Percentiles rank a stretch among this genome's conserved stretches.
Evolutionary conservation across 2,329 filamentous ascomycete species (phyloP).

Genomic region (Curvularia hawaiiensis): DNA sequence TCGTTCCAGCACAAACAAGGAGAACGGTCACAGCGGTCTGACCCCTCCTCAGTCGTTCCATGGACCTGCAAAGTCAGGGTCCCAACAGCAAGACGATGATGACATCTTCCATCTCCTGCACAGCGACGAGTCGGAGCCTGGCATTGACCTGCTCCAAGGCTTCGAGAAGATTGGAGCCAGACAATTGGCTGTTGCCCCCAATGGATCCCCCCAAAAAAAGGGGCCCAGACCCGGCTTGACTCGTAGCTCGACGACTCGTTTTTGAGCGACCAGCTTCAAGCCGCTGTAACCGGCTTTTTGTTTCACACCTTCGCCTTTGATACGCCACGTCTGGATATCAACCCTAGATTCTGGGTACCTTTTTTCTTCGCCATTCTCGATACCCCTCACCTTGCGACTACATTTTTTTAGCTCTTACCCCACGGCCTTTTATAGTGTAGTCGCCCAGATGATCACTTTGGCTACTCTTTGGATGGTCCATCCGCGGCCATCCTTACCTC

Average conservation of each 20-base stretch:
- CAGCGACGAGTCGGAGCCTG: constrained; percentile 63
- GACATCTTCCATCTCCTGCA: constrained; percentile 64
- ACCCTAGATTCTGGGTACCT: constrained; percentile 13
- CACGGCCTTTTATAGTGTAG: constrained; percentile 14
- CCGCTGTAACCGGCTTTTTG: constrained; percentile 11
- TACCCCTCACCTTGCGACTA: constrained; percentile 23
- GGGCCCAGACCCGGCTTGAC: constrained; percentile 32
- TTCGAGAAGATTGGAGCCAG: constrained; percentile 73
- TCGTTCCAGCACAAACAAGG: constrained; percentile 27
- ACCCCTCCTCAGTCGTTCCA: constrained; percentile 40
- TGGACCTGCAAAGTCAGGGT: constrained; percentile 23
- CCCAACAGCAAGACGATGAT: constrained; percentile 52
- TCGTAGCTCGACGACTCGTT: constrained; percentile 43
- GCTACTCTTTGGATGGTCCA: constrained; percentile 23
- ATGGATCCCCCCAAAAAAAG: constrained; percentile 44
- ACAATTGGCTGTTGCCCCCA: constrained; percentile 38
- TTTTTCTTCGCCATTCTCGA: constrained; percentile 24
- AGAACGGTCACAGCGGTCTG: constrained; percentile 29
- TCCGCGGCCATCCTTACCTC: constrained; percentile 26
- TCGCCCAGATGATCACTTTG: constrained; percentile 17
- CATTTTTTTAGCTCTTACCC: constrained; percentile 18
- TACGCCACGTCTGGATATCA: constrained; percentile 12
- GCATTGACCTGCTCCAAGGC: constrained; percentile 74
- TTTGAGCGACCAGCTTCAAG: constrained; percentile 24
- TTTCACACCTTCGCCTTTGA: constrained; percentile 6